A percentile compares a stretch with the other conserved stretches of the same genome.
Conservation (phyloP, 1,284 basidiomycete species). For the Fistulinella cinereoalba region DNA sequence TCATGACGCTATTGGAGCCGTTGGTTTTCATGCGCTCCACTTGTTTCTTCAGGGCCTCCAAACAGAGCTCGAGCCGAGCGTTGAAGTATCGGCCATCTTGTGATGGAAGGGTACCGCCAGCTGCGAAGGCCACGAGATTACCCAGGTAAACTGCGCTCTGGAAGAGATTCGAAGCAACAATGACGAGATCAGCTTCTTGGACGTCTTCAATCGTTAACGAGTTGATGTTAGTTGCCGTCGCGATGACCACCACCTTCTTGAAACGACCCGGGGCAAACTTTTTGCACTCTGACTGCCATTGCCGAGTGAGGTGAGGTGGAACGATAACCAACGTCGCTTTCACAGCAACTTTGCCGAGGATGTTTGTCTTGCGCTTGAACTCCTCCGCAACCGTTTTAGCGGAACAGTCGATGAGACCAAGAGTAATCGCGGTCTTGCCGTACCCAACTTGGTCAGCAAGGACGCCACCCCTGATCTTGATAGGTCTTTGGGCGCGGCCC, state of each 20-base stretch:
- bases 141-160: conserved; percentile 74
- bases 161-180: conserved; percentile 86
- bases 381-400: conserved; percentile 56
- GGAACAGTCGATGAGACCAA: conserved; percentile 80
- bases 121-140: conserved; percentile 71
- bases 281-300: conserved; percentile 85
- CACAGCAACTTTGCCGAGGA: conserved; percentile 67
- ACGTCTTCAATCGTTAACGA: conserved; percentile 72
- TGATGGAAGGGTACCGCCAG: conserved; percentile 59
- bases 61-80: conserved; percentile 64
- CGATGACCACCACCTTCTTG: conserved; percentile 65
- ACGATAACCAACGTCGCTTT: conserved; percentile 86
- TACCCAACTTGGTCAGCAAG: conserved; percentile 96
- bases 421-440: conserved; percentile 93
- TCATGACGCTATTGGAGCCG: conserved; percentile 58
- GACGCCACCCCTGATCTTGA: conserved; percentile 83
- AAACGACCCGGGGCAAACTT: conserved; percentile 76
- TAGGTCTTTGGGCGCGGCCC: conserved; percentile 78
- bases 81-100: conserved; percentile 88
- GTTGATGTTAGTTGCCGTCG: conserved; percentile 74
- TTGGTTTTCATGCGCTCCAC: conserved; percentile 63
- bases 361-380: conserved; percentile 49
- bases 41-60: conserved; percentile 60
- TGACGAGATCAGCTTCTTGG: conserved; percentile 81
- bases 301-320: conserved; percentile 84